A percentile compares a stretch with the other conserved stretches of the same genome.
phyloP scores from a whole-genome alignment of 108 stramenopile species.

The Seminavis robusta region DNA sequence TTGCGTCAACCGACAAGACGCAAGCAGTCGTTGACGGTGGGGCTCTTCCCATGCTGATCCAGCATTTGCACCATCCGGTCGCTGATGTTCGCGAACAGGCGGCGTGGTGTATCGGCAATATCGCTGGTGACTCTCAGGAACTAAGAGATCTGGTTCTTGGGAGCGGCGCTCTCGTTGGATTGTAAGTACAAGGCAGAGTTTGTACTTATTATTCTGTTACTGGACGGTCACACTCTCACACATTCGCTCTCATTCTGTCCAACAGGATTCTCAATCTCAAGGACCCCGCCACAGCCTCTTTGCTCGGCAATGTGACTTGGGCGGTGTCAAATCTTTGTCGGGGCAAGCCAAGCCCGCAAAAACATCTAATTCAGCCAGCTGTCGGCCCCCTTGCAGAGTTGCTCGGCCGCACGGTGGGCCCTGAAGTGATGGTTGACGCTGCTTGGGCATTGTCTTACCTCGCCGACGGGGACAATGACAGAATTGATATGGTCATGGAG shows the following conservation, averaged over 20 bases:
- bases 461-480: conserved; percentile 79
- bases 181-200: conserved; percentile 18
- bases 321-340: conserved; percentile 92
- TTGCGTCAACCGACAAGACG: conserved; percentile 80
- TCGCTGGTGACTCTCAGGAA: conserved; percentile 84
- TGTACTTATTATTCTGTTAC: neutral
- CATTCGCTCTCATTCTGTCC: neutral
- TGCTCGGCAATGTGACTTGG: conserved; percentile 87
- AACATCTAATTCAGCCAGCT: conserved; percentile 41
- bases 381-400: conserved; percentile 38
- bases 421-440: conserved; percentile 64
- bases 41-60: conserved; percentile 64
- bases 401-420: conserved; percentile 10
- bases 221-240: neutral
- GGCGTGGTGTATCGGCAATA: conserved; percentile 95
- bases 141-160: conserved; percentile 71
- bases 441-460: conserved; percentile 91
- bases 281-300: conserved; percentile 58
- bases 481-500: conserved; percentile 70
- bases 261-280: conserved; percentile 57
- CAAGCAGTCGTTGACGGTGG: conserved; percentile 68
- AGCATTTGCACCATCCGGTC: conserved; percentile 49
- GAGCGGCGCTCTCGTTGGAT: conserved; percentile 47
- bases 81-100: conserved; percentile 91
- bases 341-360: conserved; percentile 81